Evolutionary conservation across 148 eudicot species (phyloP), one percentile per base, ranked within the genome.

Genomic region (Pouteria glomerata): DNA sequence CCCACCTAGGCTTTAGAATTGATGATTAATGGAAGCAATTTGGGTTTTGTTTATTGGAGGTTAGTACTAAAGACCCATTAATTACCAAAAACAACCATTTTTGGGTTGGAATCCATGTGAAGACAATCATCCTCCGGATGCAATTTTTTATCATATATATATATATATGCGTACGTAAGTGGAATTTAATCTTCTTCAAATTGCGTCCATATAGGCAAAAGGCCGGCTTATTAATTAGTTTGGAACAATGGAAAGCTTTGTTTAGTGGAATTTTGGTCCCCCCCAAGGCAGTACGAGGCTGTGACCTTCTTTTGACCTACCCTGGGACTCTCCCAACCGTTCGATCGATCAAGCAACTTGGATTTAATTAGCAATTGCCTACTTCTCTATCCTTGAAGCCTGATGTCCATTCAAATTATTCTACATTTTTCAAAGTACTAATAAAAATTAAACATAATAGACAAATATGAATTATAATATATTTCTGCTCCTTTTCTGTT

Each of bases 101-200:
- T 70, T 63, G 69, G 79, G 34, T 67, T 80, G 71, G 76, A 77
- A 66, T 77, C 80, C 77, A 74, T 80, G 83, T 80, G 86, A 77
- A 61, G 69, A 67, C 74, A 77, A 71, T 83, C 59, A 77, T 77
- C 74, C 66, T 41, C 52, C 56, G 31, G 53, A 68, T 39, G 61
- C 63, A 74, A 65, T 58, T 63, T n/a, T n/a, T n/a, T n/a, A n/a
- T n/a, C n/a, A n/a, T n/a, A n/a, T n/a, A n/a, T n/a, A n/a, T n/a
- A n/a, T n/a, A n/a, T n/a, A n/a, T 63, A 29, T 16, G 52, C 34
- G 33, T 47, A 57, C 56, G 65, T 75, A 53, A 53, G 64, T 72
- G 69, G 62, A 27, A 37, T 56, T n/a, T 15, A 37, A 67, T 66
- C 56, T 24, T 37, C 35, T 50, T 55, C 53, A 39, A 64, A 33